Base-by-base conservation (phyloP, 2,329 filamentous ascomycete genomes). In the Tolypocladium ophioglossoides region DNA sequence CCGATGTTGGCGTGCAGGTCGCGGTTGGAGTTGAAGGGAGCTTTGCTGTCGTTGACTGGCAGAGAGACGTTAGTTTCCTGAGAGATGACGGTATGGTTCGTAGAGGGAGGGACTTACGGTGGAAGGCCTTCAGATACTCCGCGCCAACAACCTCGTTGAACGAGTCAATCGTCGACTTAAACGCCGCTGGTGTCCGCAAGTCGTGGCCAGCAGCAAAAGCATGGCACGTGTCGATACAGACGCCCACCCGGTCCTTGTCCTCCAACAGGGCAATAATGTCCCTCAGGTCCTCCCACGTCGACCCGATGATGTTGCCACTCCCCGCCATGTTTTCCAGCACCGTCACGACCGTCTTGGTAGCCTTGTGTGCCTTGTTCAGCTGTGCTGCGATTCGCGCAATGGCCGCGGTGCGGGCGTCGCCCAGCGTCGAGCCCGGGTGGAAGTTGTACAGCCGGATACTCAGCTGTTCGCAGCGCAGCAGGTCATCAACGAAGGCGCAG, bases 1-100 rank as follows among this genome's bases (percentile, higher is more conserved):
- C 94, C 94, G 58, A 99, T 97, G 67, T 96, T 97, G 59, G 92
- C 91, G 70, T 99, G 94, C 2, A 97, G 73, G 67, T 99, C 94
- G 41, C 91, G 83, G 60, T 90, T 82, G 38, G 89, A 94, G 44
- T 72, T 77, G 34, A 95, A 76, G 0, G 94, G 92, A 0, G 91
- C 90, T 72, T 97, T 99, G 72, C 88, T 95, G 71, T 99, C 94
- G 69, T 99, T 99, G 44, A 99, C 72, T 76, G 44, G 38, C 40
- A 12, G 49, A 22, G 8, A 38, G 9, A 30, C 30, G 11, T 39
- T 49, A 30, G 20, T n/a, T 35, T 30, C 30, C 30, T 9, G 30
- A 30, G 30, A 35, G 47, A 22, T 14, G 16, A 30, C 11, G 11
- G 2, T 12, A 24, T 11, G 6, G 4, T 12, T 9, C 6, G 10